phyloP scores from a whole-genome alignment of 306 rosid species.

The Cucurbita pepo region DNA sequence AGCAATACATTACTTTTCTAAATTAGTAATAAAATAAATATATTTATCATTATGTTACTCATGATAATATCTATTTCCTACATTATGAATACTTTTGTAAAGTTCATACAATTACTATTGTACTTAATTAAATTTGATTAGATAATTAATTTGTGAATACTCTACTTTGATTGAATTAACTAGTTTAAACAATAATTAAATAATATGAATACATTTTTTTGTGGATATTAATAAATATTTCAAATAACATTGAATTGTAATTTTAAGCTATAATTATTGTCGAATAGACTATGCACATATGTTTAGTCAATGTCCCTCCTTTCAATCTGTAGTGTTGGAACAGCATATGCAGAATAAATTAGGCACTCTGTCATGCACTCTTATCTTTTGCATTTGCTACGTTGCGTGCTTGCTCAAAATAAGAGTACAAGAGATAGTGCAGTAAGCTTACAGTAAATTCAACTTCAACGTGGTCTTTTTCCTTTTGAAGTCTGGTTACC shows the following conservation, averaged over 20 bases:
- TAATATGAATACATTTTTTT: background rate
- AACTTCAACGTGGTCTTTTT: conserved; percentile 84
- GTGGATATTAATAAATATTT: background rate
- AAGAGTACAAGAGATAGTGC: background rate
- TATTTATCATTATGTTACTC: background rate
- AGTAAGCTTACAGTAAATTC: conserved; percentile 64
- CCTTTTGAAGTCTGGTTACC: conserved; percentile 72
- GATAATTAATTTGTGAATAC: background rate
- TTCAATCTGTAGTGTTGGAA: background rate
- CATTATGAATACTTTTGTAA: background rate
- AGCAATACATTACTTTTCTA: background rate
- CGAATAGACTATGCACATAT: background rate
- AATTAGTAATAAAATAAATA: background rate
- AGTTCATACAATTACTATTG: background rate
- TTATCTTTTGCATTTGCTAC: background rate
- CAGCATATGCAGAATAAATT: background rate
- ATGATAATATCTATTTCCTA: background rate
- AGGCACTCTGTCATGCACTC: background rate
- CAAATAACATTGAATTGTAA: background rate
- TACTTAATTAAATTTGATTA: background rate
- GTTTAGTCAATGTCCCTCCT: background rate
- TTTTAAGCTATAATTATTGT: background rate
- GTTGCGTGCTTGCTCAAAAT: background rate
- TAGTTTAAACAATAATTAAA: background rate
- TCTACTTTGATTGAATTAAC: background rate